Percentiles rank a stretch among this genome's conserved stretches.
phyloP scores from a whole-genome alignment of 2,329 filamentous ascomycete genomes.

The Pseudopyrenochaeta lycopersici region DNA sequence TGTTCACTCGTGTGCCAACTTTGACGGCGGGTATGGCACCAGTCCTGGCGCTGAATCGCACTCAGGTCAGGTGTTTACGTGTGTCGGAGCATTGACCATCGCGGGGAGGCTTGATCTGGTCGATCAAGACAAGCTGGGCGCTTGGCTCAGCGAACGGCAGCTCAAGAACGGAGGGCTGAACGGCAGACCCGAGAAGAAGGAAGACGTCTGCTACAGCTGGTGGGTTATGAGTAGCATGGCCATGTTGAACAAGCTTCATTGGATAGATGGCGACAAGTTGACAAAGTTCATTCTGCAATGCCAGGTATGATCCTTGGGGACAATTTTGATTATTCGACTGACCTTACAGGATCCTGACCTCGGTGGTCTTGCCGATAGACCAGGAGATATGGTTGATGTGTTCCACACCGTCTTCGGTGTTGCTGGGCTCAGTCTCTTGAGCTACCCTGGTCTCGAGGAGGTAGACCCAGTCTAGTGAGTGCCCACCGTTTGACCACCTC shows the following conservation, averaged over 20 bases:
- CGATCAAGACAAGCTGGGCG: conserved; percentile 80
- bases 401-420: conserved; percentile 94
- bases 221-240: conserved; percentile 94
- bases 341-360: conserved; percentile 71
- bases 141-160: conserved; percentile 94
- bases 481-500: background rate
- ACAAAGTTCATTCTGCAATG: conserved; percentile 83
- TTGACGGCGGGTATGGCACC: conserved; percentile 93
- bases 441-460: conserved; percentile 76
- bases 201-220: conserved; percentile 99
- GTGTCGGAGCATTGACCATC: conserved; percentile 85
- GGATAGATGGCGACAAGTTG: conserved; percentile 88
- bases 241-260: conserved; percentile 87
- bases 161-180: conserved; percentile 88
- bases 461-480: conserved; percentile 88
- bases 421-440: conserved; percentile 85
- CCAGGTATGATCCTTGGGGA: conserved; percentile 62
- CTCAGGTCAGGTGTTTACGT: conserved; percentile 94
- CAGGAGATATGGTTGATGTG: conserved; percentile 95
- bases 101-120: conserved; percentile 82
- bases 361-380: conserved; percentile 89
- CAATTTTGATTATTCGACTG: too few relatives aligned
- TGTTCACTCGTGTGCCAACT: conserved; percentile 84
- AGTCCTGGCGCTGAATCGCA: conserved; percentile 92
- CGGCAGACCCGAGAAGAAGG: conserved; percentile 91